Evolutionary conservation across 257 asterid genomes (phyloP), one percentile per base, ranked within the genome.

Genomic region (Linaria vulgaris): DNA sequence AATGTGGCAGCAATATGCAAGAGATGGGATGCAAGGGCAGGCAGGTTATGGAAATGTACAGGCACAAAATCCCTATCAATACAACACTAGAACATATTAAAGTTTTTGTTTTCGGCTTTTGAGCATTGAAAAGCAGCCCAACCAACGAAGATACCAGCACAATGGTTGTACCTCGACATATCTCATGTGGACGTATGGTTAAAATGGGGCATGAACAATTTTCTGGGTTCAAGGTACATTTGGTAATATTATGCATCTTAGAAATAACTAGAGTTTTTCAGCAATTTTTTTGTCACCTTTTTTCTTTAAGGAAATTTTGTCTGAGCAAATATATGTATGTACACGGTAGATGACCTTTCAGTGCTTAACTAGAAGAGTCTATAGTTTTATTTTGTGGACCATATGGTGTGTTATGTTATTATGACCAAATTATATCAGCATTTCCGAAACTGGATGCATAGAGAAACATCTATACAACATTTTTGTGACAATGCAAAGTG

Each of bases 1-100:
- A 23, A 79, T 88, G 86, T 94, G 99, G 99, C 99, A 90, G 78
- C 90, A 90, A 55, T 90, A 85, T 56, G 73, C 84, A 24, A 87
- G 79, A 17, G 97, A 83, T 69, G 99, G 97, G 68, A 85, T 75
- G 89, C 96, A 88, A 64, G 96, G 95, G 21, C 88, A 80, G 16
- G 85, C 74, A 23, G 84, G 85, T 15, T 76, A 80, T 24, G 60
- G 73, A 45, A 83, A 73, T 43, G 67, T 68, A 46, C 82, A 78
- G 43, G 70, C 0, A 56, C 73, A 69, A 24, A 75, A 66, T 34
- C 61, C 67, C 8, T 60, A 85, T 59, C 85, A 80, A 12, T 73
- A 75, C 72, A 78, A 74, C 82, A 66, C 74, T 17, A 61, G 74
- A 49, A 82, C 79, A 31, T 75, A 56, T 52, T 81, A 62, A 90